Percentiles rank a stretch among this genome's conserved stretches.
These are phyloP conservation scores for Myotisia sp. DNA, from an alignment of 2,329 filamentous ascomycete genomes.

Conservation along the genomic window DNA sequence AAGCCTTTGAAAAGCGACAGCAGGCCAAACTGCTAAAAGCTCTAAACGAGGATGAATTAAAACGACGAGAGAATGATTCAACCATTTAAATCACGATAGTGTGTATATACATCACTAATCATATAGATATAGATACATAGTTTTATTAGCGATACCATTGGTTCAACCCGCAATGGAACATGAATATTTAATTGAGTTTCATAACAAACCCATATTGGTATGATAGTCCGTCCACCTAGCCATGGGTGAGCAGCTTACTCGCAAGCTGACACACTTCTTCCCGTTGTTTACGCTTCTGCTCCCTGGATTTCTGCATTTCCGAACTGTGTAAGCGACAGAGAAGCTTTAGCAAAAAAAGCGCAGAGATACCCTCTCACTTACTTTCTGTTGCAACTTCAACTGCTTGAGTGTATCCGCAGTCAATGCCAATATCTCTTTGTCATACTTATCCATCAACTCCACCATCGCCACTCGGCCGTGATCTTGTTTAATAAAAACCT, in stretches of 20 bases:
- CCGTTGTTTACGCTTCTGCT: slow-evolving; percentile 11
- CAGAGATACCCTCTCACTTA: slow-evolving; percentile 5
- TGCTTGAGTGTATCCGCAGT: slow-evolving; percentile 9
- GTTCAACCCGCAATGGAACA: too few relatives aligned
- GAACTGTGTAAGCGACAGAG: not conserved
- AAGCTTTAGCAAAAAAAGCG: not conserved
- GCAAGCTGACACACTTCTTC: slow-evolving; percentile 13
- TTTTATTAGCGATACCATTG: too few relatives aligned
- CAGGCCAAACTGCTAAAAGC: slow-evolving; percentile 79
- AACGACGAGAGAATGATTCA: slow-evolving; percentile 43
- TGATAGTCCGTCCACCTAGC: too few relatives aligned
- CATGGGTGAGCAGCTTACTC: slow-evolving; percentile 9
- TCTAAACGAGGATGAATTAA: slow-evolving; percentile 53
- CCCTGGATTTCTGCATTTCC: slow-evolving; percentile 10
- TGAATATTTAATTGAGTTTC: too few relatives aligned
- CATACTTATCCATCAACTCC: slow-evolving; percentile 4
- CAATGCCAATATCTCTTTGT: slow-evolving; percentile 5
- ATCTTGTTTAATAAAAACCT: slow-evolving; percentile 1
- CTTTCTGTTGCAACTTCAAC: slow-evolving; percentile 11
- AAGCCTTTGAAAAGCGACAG: slow-evolving; percentile 83
- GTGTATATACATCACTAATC: too few relatives aligned
- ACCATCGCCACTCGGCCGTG: not conserved
- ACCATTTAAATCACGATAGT: slow-evolving; percentile 8
- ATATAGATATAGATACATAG: too few relatives aligned
- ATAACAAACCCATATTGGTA: too few relatives aligned